Evolutionary conservation across 192 early-diverging fungal genomes (phyloP), one percentile per base, ranked within the genome.

Genomic region (Coemansia sp.): DNA sequence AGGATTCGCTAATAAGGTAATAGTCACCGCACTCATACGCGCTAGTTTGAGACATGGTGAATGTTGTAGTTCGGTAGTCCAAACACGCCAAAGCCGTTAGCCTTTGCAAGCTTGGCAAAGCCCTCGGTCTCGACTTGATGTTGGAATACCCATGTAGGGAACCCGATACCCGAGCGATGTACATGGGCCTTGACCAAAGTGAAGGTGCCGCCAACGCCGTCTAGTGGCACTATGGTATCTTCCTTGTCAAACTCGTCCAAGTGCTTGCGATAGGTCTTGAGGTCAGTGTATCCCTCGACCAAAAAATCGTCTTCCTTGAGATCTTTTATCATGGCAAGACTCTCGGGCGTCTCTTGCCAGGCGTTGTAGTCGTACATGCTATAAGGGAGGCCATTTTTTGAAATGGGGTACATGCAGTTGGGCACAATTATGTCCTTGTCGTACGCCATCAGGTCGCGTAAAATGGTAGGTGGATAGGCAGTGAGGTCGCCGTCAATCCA

Each of bases 41-140:
- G 2, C 19, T 60, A 81, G 38, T 65, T 67, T 23, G 58, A 58
- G 4, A 81, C 79, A 71, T 91, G 90, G 35, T 86, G 84, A 4
- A 92, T 82, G 39, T 88, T 62, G 44, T 89, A 88, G 37, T 77
- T 82, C 1, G 90, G 90, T 32, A 89, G 78, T 0, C 90, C 90
- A 70, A 69, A 88, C 1, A 90, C 86, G 30, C 79, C 80, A 64
- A 82, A 90, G 0, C 89, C 89, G 50, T 87, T 53, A 0, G 74
- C 85, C 68, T 87, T 89, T 53, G 89, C 89, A 68, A 90, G 87
- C 69, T 89, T 92, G 13, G 88, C 90, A 67, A 92, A 78, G 4
- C 89, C 90, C 76, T 92, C 90, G 35, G 88, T 90, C 68, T 92
- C 90, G 4, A 92, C 86, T 62, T 87, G 84, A 60, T 90, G 90